These are phyloP conservation scores for Rhizophlyctis rosea DNA, from an alignment of 192 early-diverging fungal species.

Conservation along the genomic window DNA sequence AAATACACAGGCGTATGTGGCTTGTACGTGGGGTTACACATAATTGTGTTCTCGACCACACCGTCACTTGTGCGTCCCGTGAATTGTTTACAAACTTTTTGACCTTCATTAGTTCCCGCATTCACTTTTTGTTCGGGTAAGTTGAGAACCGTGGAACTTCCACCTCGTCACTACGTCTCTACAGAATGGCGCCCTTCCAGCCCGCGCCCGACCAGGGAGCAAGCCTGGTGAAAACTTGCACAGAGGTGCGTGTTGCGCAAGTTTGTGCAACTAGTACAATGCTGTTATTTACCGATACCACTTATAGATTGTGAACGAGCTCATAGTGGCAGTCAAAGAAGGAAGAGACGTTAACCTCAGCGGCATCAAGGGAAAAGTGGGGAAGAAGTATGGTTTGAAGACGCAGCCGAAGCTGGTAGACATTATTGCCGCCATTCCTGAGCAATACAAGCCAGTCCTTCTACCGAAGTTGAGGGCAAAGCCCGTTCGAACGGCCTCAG, in stretches of 20 bases:
- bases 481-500: slow-evolving; percentile 92
- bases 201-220: slow-evolving; percentile 29
- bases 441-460: slow-evolving; percentile 79
- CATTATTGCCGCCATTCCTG: slow-evolving; percentile 97
- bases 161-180: too few species aligned
- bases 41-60: too few species aligned
- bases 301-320: slow-evolving; percentile 81
- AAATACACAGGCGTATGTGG: too few species aligned
- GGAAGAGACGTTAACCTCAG: slow-evolving; percentile 86
- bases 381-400: slow-evolving; percentile 64
- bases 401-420: slow-evolving; percentile 94
- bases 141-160: too few species aligned
- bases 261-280: not conserved
- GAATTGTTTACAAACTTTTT: too few species aligned
- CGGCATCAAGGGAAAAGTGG: slow-evolving; percentile 63
- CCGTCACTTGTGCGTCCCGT: too few species aligned
- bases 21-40: too few species aligned
- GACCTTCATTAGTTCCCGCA: too few species aligned
- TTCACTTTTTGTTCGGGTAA: too few species aligned
- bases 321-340: slow-evolving; percentile 64
- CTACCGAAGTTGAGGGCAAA: slow-evolving; percentile 89
- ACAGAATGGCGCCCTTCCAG: too few species aligned
- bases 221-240: slow-evolving; percentile 20
- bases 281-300: not conserved
- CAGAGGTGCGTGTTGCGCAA: slow-evolving; percentile 17